Conservation (phyloP, 495 filamentous ascomycete genomes). For the Amphirosellinia nigrospora region DNA sequence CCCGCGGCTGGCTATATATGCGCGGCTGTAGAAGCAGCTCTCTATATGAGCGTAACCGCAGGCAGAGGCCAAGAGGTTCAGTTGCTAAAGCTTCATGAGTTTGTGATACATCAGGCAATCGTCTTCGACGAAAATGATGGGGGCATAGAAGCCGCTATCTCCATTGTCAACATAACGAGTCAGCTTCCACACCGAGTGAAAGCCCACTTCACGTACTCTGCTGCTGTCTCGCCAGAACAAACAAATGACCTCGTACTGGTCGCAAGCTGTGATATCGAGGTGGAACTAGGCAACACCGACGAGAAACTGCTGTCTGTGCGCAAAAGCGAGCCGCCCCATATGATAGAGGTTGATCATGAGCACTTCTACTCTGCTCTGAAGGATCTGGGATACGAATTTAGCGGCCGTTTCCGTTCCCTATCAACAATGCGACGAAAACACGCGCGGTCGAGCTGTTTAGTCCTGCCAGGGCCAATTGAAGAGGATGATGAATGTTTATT, state of each 20-base stretch:
- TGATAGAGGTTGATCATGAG: slow-evolving; percentile 32
- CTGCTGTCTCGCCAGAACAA: not conserved
- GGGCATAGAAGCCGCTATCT: slow-evolving; percentile 1
- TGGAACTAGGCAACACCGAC: not conserved
- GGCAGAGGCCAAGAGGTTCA: not conserved
- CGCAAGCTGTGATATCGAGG: slow-evolving; percentile 16
- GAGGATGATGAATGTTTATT: not conserved
- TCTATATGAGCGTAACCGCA: not conserved
- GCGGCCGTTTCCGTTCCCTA: slow-evolving; percentile 27
- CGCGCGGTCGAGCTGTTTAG: not conserved
- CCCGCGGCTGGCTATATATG: slow-evolving; percentile 56
- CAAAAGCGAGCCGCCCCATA: slow-evolving; percentile 11
- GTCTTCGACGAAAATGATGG: slow-evolving; percentile 40
- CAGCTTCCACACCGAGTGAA: not conserved
- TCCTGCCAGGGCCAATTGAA: not conserved
- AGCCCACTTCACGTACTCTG: slow-evolving; percentile 9
- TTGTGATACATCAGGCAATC: slow-evolving; percentile 44
- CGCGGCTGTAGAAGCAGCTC: slow-evolving; percentile 49
- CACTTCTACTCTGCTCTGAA: slow-evolving; percentile 31
- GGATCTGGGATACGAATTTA: slow-evolving; percentile 35
- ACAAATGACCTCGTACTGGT: not conserved
- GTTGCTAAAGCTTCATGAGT: slow-evolving; percentile 8
- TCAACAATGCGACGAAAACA: not conserved
- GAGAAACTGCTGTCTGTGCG: slow-evolving; percentile 1
- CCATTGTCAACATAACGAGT: not conserved